These are phyloP conservation scores for Trametes cingulata DNA, from an alignment of 768 basidiomycete species.

Conservation along the genomic window DNA sequence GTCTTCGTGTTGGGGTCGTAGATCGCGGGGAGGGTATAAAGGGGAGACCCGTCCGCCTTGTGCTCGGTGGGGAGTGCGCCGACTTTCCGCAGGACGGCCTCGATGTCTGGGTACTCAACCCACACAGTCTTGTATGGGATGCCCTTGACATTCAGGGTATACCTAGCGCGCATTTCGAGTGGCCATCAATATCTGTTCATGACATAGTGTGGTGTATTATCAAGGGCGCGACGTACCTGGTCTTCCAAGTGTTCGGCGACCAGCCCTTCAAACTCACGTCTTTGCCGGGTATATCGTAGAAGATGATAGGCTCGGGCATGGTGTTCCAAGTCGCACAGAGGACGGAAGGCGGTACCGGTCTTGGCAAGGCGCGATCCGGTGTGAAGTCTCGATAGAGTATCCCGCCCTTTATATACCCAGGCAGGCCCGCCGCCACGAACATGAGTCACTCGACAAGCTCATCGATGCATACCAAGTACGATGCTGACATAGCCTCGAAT, in stretches of 20 bases:
- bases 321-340: neutral
- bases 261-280: slow-evolving; percentile 6
- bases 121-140: slow-evolving; percentile 49
- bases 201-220: neutral
- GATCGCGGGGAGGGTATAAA: slow-evolving; percentile 53
- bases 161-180: slow-evolving; percentile 12
- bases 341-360: neutral
- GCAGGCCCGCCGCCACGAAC: too few species aligned
- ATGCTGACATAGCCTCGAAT: too few species aligned
- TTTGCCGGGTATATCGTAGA: slow-evolving; percentile 27
- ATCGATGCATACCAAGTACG: too few species aligned
- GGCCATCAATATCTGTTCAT: too few species aligned
- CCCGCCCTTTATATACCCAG: too few species aligned
- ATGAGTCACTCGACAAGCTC: too few species aligned
- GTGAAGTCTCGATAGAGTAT: neutral
- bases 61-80: slow-evolving; percentile 38
- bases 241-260: slow-evolving; percentile 28
- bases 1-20: slow-evolving; percentile 45
- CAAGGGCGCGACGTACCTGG: neutral
- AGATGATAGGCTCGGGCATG: slow-evolving; percentile 18
- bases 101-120: slow-evolving; percentile 56
- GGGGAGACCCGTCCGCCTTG: slow-evolving; percentile 34
- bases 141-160: slow-evolving; percentile 42
- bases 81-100: slow-evolving; percentile 34
- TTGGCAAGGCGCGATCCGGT: neutral